Conservation (phyloP, 2,329 filamentous ascomycete species). For the Hymenoscyphus repandus region DNA sequence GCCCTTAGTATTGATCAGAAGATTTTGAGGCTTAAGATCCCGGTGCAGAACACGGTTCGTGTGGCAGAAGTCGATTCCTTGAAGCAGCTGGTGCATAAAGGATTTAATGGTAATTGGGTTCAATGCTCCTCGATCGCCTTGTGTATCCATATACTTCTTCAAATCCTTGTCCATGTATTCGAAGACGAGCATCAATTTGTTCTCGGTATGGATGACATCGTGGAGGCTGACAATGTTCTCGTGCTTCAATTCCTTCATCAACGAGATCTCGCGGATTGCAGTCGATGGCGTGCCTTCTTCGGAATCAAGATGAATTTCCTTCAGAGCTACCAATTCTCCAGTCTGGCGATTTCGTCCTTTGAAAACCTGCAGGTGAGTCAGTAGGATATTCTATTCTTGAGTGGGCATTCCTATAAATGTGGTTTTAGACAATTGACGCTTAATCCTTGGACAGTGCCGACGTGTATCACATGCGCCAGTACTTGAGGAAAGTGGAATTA, state of each 20-base stretch:
- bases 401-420: too few species aligned
- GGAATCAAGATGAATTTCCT: constrained; percentile 97
- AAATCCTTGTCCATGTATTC: constrained; percentile 98
- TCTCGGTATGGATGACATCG: constrained; percentile 99
- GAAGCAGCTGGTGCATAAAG: constrained; percentile 97
- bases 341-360: constrained; percentile 97
- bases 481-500: too few species aligned
- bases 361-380: constrained; percentile 65
- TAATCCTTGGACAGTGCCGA: too few species aligned
- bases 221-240: constrained; percentile 96
- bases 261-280: constrained; percentile 94
- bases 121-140: constrained; percentile 82
- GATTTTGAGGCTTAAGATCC: constrained; percentile 92
- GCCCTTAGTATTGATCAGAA: constrained; percentile 89
- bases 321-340: constrained; percentile 91
- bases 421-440: too few species aligned
- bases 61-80: constrained; percentile 96
- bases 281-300: constrained; percentile 97
- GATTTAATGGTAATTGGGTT: constrained; percentile 92
- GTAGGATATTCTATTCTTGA: constrained; percentile 11
- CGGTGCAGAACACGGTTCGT: constrained; percentile 94
- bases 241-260: constrained; percentile 99
- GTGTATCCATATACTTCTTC: constrained; percentile 97
- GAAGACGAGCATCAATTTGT: constrained; percentile 99
- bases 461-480: too few species aligned